Evolutionary conservation across 768 basidiomycete genomes (phyloP), one percentile per base, ranked within the genome.

Genomic region (Steccherinum ochraceum): DNA sequence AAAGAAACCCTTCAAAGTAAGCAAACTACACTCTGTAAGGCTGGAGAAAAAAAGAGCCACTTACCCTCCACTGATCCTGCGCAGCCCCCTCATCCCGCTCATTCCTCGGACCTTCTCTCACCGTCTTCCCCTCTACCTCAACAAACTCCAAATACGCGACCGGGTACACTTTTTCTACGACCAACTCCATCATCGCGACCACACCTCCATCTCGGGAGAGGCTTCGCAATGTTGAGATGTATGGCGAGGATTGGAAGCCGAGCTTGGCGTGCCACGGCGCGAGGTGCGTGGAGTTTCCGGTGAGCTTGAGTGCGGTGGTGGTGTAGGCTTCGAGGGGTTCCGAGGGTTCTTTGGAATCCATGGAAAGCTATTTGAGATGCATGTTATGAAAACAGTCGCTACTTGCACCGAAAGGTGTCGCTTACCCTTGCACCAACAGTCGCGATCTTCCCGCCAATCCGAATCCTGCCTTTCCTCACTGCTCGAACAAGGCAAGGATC

Each of bases 251-350:
- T 52, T 78, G 79, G 61, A 91, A 91, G 5, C 96, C 96, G 4
- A 99, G 76, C 57, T 85, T 89, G 1, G 83, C 73, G 61, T 96
- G 80, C 96, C 96, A 99, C 0, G 83, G 78, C 3, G 86, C 88
- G 48, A 94, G 72, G 54, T 88, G 85, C 1, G 91, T 84, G 0
- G 89, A 89, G 65, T 99, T 99, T 2, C 90, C 93, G 3, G 77
- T 74, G 16, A 99, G 66, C 19, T 78, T 62, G 18, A 99, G 74
- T 45, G 74, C 75, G 20, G 78, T 79, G 4, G 77, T 82, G 52
- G 79, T 70, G 56, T 88, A 86, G 1, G 88, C 89, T 54, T 93
- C 87, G 21, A 98, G 72, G 2, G 90, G 79, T 51, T 97, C 93
- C 3, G 73, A 73, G 0, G 89, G 85, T 7, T 96, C 93, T 58